These are phyloP conservation scores for Phlegmacium glaucopus DNA, from an alignment of 768 basidiomycete species.

Conservation along the genomic window DNA sequence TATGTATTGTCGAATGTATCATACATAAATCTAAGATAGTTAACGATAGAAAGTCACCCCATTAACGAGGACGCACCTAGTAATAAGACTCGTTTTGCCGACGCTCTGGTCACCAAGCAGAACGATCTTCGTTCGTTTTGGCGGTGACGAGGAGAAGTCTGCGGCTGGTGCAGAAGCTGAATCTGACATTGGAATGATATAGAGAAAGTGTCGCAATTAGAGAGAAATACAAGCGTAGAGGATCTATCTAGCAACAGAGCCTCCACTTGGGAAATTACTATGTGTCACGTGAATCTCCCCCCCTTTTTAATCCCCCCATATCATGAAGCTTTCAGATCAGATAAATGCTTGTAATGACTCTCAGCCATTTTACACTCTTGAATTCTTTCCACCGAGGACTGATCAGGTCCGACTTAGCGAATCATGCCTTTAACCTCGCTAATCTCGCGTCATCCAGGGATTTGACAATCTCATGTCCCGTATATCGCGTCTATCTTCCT, in stretches of 20 bases:
- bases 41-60: slow-evolving; percentile 6
- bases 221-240: slow-evolving; percentile 2
- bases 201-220: slow-evolving; percentile 1
- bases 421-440: background rate
- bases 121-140: slow-evolving; percentile 95
- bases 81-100: slow-evolving; percentile 98
- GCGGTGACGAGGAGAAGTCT: slow-evolving; percentile 84
- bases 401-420: slow-evolving; percentile 54
- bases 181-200: slow-evolving; percentile 30
- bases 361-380: slow-evolving; percentile 87
- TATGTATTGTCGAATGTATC: slow-evolving; percentile 99
- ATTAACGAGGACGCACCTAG: slow-evolving; percentile 53
- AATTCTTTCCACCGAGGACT: slow-evolving; percentile 96
- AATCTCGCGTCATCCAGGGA: slow-evolving; percentile 45
- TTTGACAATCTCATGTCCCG: slow-evolving; percentile 89
- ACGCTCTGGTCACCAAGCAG: slow-evolving; percentile 96
- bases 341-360: slow-evolving; percentile 42
- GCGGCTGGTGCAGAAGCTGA: slow-evolving; percentile 64
- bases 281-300: too few species aligned
- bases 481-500: slow-evolving; percentile 72
- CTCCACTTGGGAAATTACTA: too few species aligned
- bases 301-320: background rate
- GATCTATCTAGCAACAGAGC: background rate
- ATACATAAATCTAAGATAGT: slow-evolving; percentile 81
- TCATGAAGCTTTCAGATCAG: slow-evolving; percentile 75